Evolutionary conservation across 2,329 filamentous ascomycete species (phyloP), one percentile per base, ranked within the genome.

Genomic region (Gnomoniopsis smithogilvyi): DNA sequence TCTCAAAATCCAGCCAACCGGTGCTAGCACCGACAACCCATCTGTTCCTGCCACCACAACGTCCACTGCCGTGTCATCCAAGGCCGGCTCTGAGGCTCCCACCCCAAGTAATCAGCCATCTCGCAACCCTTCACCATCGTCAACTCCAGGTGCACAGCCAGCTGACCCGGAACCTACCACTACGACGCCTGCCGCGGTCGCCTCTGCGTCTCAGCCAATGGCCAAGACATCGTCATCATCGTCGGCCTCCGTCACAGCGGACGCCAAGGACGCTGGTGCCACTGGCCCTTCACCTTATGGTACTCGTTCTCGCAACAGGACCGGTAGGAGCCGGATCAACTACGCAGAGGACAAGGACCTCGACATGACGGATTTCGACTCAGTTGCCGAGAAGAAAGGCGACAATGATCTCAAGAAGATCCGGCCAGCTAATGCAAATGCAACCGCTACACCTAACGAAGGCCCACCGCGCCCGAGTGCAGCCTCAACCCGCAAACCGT

Each of bases 301-400:
- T 69, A 99, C 95, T 72, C 89, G 93, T 68, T 97, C 93, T 67
- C 90, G 95, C 72, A 96, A 96, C 75, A 89, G 93, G 69, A 88
- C 85, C 59, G 89, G 90, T 68, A 86, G 83, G 65, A 83, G 89
- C 67, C 90, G 95, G 66, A 87, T 89, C 65, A 99, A 99, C 75
- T 99, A 99, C 74, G 94, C 95, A 53, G 95, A 99, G 76, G 91
- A 94, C 74, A 90, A 85, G 75, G 94, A 97, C 73, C 81, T 93
- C 66, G 94, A 98, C 68, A 86, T 91, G 74, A 95, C 98, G 61
- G 75, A 82, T 71, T 91, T 92, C 72, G 94, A 97, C 68, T 83
- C 81, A 71, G 77, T 81, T 69, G 72, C 77, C 55, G 75, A 82
- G 65, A 79, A 80, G 68, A 81, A 84, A 66, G 80, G 85, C 17